A percentile compares a stretch with the other conserved stretches of the same genome.
Evolutionary conservation across 2,329 filamentous ascomycete genomes (phyloP).

Genomic region (Acarospora socialis): DNA sequence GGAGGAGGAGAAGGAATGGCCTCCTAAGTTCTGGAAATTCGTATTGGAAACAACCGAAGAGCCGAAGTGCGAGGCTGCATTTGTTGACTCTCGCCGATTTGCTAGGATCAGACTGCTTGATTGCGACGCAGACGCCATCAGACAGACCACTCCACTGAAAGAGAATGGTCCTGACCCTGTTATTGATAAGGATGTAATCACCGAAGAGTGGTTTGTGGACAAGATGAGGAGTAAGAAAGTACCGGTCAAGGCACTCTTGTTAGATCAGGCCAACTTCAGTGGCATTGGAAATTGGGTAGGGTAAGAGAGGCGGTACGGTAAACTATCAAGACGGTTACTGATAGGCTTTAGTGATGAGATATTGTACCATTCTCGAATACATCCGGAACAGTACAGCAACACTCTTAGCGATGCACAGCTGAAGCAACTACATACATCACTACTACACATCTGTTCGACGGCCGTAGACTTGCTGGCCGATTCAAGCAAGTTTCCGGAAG

Average conservation of each 20-base stretch:
- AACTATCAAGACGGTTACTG: neutral
- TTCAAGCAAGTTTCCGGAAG: conserved; percentile 65
- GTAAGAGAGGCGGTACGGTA: conserved; percentile 22
- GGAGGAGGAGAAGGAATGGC: conserved; percentile 54
- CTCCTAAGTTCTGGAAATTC: conserved; percentile 84
- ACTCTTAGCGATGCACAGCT: conserved; percentile 62
- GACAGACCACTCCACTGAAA: conserved; percentile 61
- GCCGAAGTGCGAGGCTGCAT: conserved; percentile 55
- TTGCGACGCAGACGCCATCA: conserved; percentile 60
- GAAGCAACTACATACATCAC: conserved; percentile 52
- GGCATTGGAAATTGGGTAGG: conserved; percentile 97
- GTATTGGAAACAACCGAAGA: conserved; percentile 49
- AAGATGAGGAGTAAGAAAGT: conserved; percentile 65
- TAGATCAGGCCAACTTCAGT: conserved; percentile 79
- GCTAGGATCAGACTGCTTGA: conserved; percentile 69
- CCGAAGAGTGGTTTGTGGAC: conserved; percentile 55
- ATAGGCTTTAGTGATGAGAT: conserved; percentile 55
- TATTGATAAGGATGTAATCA: conserved; percentile 62
- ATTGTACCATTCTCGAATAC: conserved; percentile 73
- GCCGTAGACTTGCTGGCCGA: conserved; percentile 70
- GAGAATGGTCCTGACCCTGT: conserved; percentile 94
- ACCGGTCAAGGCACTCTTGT: conserved; percentile 73
- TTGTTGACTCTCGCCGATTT: conserved; percentile 70
- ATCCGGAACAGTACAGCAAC: conserved; percentile 87
- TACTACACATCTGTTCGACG: conserved; percentile 65